Evolutionary conservation across 2,329 filamentous ascomycete genomes (phyloP), one percentile per base, ranked within the genome.

Genomic region (Colletotrichum tropicale): DNA sequence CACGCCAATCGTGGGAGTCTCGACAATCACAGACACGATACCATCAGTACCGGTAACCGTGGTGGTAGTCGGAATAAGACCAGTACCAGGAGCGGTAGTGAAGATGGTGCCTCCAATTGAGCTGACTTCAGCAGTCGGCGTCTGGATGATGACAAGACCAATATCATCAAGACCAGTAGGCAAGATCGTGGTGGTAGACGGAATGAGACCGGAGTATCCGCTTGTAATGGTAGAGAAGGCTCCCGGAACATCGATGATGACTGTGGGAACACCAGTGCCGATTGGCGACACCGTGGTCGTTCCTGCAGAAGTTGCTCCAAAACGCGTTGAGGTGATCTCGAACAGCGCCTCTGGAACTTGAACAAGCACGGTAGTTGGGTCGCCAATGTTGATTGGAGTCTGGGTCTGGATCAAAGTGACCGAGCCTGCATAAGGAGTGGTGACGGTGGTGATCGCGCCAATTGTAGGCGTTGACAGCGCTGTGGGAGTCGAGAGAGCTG

Each of bases 151-250:
- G 15, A 74, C 67, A 21, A 74, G n/a, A 2, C 71, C 71, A 13
- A 61, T 21, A 18, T 64, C 71, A 21, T 38, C 36, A 30, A 69
- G 36, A 15, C 55, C 72, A 13, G 68, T 62, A 3, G 72, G 72
- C 30, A 58, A 15, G 7, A 72, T 30, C 15, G 60, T 74, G 8
- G 48, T 71, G 3, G 68, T 74, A 12, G 61, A 36, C 21, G 72
- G 67, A 8, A 74, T 18, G 7, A 74, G 72, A 26, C 72, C 72
- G 4, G 60, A 52, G 68, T 66, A 71, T 34, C 68, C 72, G 12
- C 67, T 74, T 10, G 68, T 71, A 28, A 74, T 28, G 4, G 72
- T 74, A 3, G 68, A 71, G 68, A 58, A 74, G 4, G 52, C 18
- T 13, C 36, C 61, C 15, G 55, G 69, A 16, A 72, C 24, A 18